A percentile compares a stretch with the other conserved stretches of the same genome.
Evolutionary conservation across 2,329 filamentous ascomycete genomes (phyloP).

Genomic region (Chaetomiaceae sp.): DNA sequence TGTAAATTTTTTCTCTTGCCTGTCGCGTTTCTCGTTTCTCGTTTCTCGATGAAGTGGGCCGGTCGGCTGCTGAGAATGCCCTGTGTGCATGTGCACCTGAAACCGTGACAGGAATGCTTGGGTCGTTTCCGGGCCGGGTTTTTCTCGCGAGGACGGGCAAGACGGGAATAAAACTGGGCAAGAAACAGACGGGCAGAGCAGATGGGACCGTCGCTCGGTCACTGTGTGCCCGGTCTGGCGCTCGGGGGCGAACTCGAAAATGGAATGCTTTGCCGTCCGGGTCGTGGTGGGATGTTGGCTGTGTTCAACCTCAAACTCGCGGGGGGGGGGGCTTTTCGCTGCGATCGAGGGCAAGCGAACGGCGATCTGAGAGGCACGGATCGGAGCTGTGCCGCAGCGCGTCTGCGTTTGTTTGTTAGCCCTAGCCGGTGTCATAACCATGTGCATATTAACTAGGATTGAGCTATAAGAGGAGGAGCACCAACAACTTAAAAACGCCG

Average conservation of each 20-base stretch:
- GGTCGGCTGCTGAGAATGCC: neutral
- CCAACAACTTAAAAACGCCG: neutral
- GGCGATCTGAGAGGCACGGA: constrained; percentile 7
- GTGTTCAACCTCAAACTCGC: constrained; percentile 3
- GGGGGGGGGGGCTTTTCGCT: constrained; percentile 1
- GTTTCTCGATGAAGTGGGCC: too few relatives aligned
- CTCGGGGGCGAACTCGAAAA: neutral
- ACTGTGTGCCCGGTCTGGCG: neutral
- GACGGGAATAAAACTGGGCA: too few relatives aligned
- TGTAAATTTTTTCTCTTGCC: neutral
- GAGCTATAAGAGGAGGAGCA: neutral
- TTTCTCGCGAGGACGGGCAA: too few relatives aligned
- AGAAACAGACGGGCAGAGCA: neutral
- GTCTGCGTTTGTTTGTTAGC: constrained; percentile 2
- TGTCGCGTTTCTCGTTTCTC: neutral
- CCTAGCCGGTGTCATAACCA: neutral
- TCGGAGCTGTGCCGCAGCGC: neutral
- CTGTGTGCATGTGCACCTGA: neutral
- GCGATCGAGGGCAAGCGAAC: constrained; percentile 9
- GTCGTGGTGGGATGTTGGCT: neutral
- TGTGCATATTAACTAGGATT: neutral
- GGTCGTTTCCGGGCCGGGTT: neutral
- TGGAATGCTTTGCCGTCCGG: neutral
- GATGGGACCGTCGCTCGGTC: neutral
- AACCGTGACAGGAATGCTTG: neutral